Base-by-base conservation (phyloP, 306 rosid species). In the Vachellia collinsii region DNA sequence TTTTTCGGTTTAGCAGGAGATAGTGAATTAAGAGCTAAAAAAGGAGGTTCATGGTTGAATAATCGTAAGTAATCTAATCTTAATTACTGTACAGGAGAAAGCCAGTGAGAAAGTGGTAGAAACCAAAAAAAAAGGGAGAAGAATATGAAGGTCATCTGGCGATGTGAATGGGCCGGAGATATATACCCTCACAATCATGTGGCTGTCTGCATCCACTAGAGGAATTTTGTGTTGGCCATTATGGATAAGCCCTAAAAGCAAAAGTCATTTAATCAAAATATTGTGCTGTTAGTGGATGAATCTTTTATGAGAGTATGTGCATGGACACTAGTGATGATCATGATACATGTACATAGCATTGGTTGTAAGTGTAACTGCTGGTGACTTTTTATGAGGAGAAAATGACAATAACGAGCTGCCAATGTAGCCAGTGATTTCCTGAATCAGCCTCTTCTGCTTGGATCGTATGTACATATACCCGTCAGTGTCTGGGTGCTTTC, bases 211-310 rank as follows among this genome's bases (percentile, higher is more conserved):
- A 70, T 42, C 74, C 54, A 5, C 39, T 6, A 1, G 7, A 19
- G 73, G 29, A 39, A 68, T 68, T 25, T 65, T 68, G 73, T 70
- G 56, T 48, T 70, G 22, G n/a, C 56, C 56, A 22, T 70, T 0
- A 43, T 11, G 2, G 19, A 69, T 43, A 41, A 69, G 37, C 74
- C 74, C 46, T 6, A 14, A 17, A 37, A 37, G 42, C 17, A 62
- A 12, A 62, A 6, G 42, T 34, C 68, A 29, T 13, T 12, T 62
- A 62, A 62, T 62, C 42, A 62, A 62, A 62, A 29, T 29, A 2
- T 16, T 12, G 10, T 2, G 70, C 23, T 16, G 1, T 29, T 29
- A 29, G 1, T 29, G 34, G 34, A 29, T 29, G 34, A 29, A 29
- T n/a, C n/a, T n/a, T n/a, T n/a, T n/a, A n/a, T n/a, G n/a, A n/a